Conservation (phyloP, 805 yeast genomes). For the Dipodascus albidus region DNA sequence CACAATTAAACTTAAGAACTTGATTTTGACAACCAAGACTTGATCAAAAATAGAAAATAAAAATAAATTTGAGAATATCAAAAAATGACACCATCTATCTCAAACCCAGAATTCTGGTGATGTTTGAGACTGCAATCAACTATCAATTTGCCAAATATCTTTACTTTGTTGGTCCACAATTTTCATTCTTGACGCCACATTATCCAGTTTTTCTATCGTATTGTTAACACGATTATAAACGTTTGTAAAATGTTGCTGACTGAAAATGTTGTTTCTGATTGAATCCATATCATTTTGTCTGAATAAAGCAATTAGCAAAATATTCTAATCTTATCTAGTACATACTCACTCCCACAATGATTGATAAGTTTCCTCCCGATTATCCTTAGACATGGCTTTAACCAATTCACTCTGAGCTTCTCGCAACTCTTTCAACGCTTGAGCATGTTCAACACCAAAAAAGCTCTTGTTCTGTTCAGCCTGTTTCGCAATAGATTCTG, state of each 20-base stretch:
- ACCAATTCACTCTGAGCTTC: slow-evolving; percentile 42
- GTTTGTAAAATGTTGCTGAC: slow-evolving; percentile 41
- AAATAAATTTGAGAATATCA: no score
- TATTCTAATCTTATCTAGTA: slow-evolving; percentile 17
- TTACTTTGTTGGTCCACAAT: slow-evolving; percentile 22
- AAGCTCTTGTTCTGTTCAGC: slow-evolving; percentile 25
- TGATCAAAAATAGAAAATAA: no score
- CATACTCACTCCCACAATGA: slow-evolving; percentile 24
- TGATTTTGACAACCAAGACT: no score
- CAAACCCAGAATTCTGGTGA: no score
- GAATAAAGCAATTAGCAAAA: slow-evolving; percentile 6
- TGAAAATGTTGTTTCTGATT: slow-evolving; percentile 29
- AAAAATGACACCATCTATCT: no score
- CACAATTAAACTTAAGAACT: no score
- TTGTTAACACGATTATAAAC: slow-evolving; percentile 39
- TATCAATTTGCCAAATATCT: slow-evolving; percentile 18
- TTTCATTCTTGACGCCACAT: slow-evolving; percentile 36
- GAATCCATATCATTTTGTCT: slow-evolving; percentile 22
- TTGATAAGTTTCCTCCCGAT: slow-evolving; percentile 18
- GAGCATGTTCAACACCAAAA: slow-evolving; percentile 34
- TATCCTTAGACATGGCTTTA: slow-evolving; percentile 26
- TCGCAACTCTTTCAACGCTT: slow-evolving; percentile 42
- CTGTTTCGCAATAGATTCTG: slow-evolving; percentile 42
- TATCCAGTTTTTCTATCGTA: slow-evolving; percentile 37
- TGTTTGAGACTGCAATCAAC: neutral